A percentile compares a stretch with the other conserved stretches of the same genome.
phyloP scores from a whole-genome alignment of 2,329 filamentous ascomycete species.

The Aschersonia sp. region DNA sequence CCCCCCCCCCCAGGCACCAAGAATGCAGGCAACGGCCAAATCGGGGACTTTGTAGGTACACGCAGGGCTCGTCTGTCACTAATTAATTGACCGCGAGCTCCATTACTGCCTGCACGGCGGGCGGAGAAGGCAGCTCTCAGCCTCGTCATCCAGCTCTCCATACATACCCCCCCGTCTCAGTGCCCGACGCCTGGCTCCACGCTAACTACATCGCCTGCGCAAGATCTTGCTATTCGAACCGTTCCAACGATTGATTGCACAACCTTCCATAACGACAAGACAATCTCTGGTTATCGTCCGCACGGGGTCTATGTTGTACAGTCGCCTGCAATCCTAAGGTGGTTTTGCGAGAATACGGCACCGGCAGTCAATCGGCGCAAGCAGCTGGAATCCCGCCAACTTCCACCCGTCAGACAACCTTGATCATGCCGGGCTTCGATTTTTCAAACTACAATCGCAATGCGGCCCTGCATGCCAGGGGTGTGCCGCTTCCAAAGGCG shows the following conservation, averaged over 20 bases:
- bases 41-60: too few relatives aligned
- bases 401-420: slow-evolving; percentile 3
- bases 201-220: not conserved
- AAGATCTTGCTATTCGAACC: too few relatives aligned
- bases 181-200: not conserved
- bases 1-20: too few relatives aligned
- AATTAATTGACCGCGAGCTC: slow-evolving; percentile 1
- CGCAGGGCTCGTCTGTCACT: too few relatives aligned
- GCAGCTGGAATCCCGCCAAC: not conserved
- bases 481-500: slow-evolving; percentile 89
- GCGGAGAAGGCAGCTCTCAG: slow-evolving; percentile 30
- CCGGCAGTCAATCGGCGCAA: slow-evolving; percentile 1
- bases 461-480: slow-evolving; percentile 83
- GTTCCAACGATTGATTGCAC: too few relatives aligned
- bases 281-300: too few relatives aligned
- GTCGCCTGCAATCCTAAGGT: too few relatives aligned
- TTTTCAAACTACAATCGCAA: slow-evolving; percentile 99
- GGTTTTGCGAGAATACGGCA: too few relatives aligned
- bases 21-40: too few relatives aligned
- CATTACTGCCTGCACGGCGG: not conserved
- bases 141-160: slow-evolving; percentile 38
- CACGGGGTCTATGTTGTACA: too few relatives aligned
- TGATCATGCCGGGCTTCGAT: slow-evolving; percentile 88
- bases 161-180: slow-evolving; percentile 8
- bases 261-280: too few relatives aligned